Evolutionary conservation across 2,329 filamentous ascomycete species (phyloP).

Genomic region (Curvularia spicifera): DNA sequence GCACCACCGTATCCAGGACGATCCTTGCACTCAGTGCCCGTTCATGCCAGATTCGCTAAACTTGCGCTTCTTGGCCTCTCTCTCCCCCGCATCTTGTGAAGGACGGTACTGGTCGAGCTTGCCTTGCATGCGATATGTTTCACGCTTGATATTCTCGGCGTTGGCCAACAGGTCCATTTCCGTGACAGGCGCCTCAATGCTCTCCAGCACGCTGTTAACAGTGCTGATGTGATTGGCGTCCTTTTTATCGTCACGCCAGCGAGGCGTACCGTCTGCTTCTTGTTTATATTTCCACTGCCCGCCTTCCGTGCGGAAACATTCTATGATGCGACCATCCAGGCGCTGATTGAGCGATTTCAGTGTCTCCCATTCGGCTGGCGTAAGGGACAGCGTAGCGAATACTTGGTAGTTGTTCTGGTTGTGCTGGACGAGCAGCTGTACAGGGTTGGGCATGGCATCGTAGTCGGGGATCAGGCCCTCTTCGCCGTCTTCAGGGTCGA

Average conservation of each 20-base stretch:
- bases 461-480: conserved; percentile 76
- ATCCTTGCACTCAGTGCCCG: conserved; percentile 1
- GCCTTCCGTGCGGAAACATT: conserved; percentile 80
- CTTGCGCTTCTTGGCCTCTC: conserved; percentile 46
- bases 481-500: conserved; percentile 72
- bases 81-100: conserved; percentile 27
- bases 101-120: conserved; percentile 44
- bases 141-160: conserved; percentile 74
- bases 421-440: conserved; percentile 73
- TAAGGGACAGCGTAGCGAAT: conserved; percentile 71
- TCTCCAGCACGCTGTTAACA: conserved; percentile 85
- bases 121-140: conserved; percentile 71
- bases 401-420: conserved; percentile 68
- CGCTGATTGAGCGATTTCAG: conserved; percentile 76
- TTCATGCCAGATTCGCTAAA: conserved; percentile 23
- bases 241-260: conserved; percentile 90
- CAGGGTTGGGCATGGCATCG: conserved; percentile 72
- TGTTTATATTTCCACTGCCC: conserved; percentile 77
- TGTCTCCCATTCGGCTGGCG: conserved; percentile 79
- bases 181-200: conserved; percentile 84
- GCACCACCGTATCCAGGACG: not conserved
- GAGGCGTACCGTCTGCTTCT: conserved; percentile 61
- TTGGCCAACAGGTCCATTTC: conserved; percentile 78
- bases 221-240: conserved; percentile 89
- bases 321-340: conserved; percentile 85